These are phyloP conservation scores for Eucalyptus curtisii DNA, from an alignment of 345 rosid species.

Conservation along the genomic window DNA sequence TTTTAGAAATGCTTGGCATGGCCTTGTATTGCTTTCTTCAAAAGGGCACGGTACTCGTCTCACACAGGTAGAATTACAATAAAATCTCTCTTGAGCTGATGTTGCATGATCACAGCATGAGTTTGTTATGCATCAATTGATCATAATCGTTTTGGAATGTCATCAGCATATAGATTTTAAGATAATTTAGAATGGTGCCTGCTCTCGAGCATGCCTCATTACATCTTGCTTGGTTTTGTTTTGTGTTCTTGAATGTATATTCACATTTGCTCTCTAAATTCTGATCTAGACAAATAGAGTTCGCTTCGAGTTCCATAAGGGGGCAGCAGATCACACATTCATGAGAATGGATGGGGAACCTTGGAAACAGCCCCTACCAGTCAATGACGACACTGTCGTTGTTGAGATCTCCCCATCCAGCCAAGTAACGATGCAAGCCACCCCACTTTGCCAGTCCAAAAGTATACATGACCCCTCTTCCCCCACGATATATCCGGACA, in stretches of 20 bases:
- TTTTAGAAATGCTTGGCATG: conserved; percentile 40
- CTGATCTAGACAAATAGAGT: conserved; percentile 33
- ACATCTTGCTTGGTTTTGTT: neutral
- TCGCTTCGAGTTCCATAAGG: conserved; percentile 50
- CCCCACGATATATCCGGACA: neutral
- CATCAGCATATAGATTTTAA: neutral
- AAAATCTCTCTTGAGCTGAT: neutral
- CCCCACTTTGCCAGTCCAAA: conserved; percentile 29
- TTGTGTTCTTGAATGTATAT: neutral
- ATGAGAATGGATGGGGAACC: conserved; percentile 81
- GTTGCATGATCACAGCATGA: neutral
- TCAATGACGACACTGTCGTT: conserved; percentile 40
- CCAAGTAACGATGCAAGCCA: conserved; percentile 58
- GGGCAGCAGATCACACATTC: conserved; percentile 46
- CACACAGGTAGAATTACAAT: conserved; percentile 23
- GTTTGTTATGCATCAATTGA: neutral
- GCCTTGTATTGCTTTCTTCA: conserved; percentile 25
- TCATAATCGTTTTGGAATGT: neutral
- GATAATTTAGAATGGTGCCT: neutral
- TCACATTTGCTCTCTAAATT: neutral
- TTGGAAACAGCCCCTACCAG: conserved; percentile 69
- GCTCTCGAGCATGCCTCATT: neutral
- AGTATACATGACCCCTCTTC: conserved; percentile 24
- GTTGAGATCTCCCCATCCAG: conserved; percentile 50
- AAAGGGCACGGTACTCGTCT: conserved; percentile 39